Evolutionary conservation across 345 rosid genomes (phyloP), one percentile per base, ranked within the genome.

Genomic region (Citrus inodora): DNA sequence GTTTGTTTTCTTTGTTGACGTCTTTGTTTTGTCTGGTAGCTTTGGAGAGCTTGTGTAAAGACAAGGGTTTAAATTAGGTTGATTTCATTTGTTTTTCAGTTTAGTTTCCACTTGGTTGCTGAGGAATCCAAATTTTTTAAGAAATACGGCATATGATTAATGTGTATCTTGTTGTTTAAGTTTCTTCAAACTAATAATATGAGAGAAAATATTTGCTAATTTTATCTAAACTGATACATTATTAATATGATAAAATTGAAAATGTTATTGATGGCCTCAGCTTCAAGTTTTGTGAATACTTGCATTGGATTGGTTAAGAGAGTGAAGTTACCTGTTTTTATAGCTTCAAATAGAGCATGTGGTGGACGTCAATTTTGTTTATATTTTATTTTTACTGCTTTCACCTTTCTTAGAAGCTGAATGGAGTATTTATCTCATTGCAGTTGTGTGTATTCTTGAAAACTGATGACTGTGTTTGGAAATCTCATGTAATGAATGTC

Each of bases 1-100:
- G 79, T 67, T 77, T 71, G 6, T 70, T 78, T 78, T 64, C 5
- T n/a, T 80, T 74, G 75, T 74, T 80, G 58, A 37, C 51, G 76
- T 80, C 68, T 67, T 70, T 51, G 24, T 48, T 61, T 40, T 79
- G 83, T 82, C 71, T 73, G 63, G 40, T 82, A 65, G 85, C 74
- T 56, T 1, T 53, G 19, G 72, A 22, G 70, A 56, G 40, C 38
- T 33, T 66, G 75, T 67, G 60, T 55, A 73, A 70, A 70, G 80
- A 67, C 79, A 71, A 64, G 71, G 33, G 56, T 37, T 73, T 30
- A 9, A 73, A 16, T 64, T 80, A 67, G 33, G 37, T 80, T 60
- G 38, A 67, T 73, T 79, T 71, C 21, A 7, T 71, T 58, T 77
- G 66, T 79, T 75, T 74, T 48, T 62, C 32, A 65, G 38, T 76